Base-by-base conservation (phyloP, 2,329 filamentous ascomycete species). In the Zymoseptoria crescenta region DNA sequence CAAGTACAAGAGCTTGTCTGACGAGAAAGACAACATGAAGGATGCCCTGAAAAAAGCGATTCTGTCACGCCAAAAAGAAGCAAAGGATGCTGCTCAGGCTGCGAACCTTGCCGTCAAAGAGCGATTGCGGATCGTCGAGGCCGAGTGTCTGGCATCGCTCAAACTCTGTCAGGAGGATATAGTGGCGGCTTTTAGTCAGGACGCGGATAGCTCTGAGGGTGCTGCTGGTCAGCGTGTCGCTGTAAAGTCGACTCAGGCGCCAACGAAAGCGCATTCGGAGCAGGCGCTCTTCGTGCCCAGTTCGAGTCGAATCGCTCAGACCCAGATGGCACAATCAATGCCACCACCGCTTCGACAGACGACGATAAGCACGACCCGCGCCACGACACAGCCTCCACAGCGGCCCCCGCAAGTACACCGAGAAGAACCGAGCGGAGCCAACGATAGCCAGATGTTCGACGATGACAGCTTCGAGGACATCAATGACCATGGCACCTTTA, bases 301-400 rank as follows among this genome's bases (percentile, higher is more conserved):
- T 59, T 69, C 68, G 4, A 70, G 68, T 56, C 64, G 70, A 10
- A 64, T 73, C 20, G 68, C 64, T 9, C 71, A 73, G 57, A 73
- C 72, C 1, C 71, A 73, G 51, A 60, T 66, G 52, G 65, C 50
- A 49, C 56, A 50, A 24, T 59, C 27, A 48, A 66, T 62, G 63
- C 61, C 58, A 35, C 62, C 59, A 50, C 35, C 35, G n/a, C 35
- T 45, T 45, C 35, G 35, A 45, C 35, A 45, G 35, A 45, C 35
- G n/a, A 45, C 35, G n/a, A 45, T 45, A 10, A 54, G 50, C 53
- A 62, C 50, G 56, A 56, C 28, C 27, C 20, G 24, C 19, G 28
- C 30, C 35, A 54, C 54, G 13, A 56, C 56, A 27, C 54, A 56
- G 27, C 49, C 45, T 20, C 54, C 56, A 27, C 54, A 56, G 28